Conservation (phyloP, 345 rosid genomes). For the Aegle marmelos region DNA sequence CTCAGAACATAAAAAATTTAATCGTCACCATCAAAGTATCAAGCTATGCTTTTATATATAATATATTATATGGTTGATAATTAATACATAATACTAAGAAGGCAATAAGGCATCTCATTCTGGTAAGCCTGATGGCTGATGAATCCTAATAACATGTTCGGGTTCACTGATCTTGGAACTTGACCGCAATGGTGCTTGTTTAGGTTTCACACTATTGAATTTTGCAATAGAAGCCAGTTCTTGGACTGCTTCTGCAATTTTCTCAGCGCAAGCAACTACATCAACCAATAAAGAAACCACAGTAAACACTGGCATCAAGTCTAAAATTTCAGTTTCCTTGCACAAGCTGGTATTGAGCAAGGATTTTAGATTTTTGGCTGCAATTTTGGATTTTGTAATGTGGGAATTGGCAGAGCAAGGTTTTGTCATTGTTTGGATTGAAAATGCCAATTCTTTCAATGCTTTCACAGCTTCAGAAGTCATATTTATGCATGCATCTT, state of each 20-base stretch:
- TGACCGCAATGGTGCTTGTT: not conserved
- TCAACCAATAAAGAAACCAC: slow-evolving; percentile 30
- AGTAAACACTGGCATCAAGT: slow-evolving; percentile 18
- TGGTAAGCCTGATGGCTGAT: not conserved
- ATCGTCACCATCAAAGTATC: too few species aligned
- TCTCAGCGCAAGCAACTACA: slow-evolving; percentile 25
- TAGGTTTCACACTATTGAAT: slow-evolving; percentile 14
- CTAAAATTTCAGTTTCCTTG: slow-evolving; percentile 21
- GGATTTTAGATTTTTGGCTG: slow-evolving; percentile 19
- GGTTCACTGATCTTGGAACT: not conserved
- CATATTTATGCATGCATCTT: slow-evolving; percentile 28
- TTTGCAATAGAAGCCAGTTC: slow-evolving; percentile 32
- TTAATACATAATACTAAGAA: too few species aligned
- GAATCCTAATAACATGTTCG: slow-evolving; percentile 6
- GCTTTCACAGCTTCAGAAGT: slow-evolving; percentile 30
- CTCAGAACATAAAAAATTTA: not conserved
- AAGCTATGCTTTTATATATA: too few species aligned
- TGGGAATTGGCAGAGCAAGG: slow-evolving; percentile 23
- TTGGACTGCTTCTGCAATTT: slow-evolving; percentile 23
- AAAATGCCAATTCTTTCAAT: slow-evolving; percentile 30
- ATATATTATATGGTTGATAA: too few species aligned
- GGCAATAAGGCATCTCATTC: not conserved
- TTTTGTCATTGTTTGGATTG: slow-evolving; percentile 22
- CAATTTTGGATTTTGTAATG: slow-evolving; percentile 25
- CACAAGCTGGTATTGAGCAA: slow-evolving; percentile 15